Conservation (phyloP, 768 basidiomycete species). For the Auriscalpium vulgare region DNA sequence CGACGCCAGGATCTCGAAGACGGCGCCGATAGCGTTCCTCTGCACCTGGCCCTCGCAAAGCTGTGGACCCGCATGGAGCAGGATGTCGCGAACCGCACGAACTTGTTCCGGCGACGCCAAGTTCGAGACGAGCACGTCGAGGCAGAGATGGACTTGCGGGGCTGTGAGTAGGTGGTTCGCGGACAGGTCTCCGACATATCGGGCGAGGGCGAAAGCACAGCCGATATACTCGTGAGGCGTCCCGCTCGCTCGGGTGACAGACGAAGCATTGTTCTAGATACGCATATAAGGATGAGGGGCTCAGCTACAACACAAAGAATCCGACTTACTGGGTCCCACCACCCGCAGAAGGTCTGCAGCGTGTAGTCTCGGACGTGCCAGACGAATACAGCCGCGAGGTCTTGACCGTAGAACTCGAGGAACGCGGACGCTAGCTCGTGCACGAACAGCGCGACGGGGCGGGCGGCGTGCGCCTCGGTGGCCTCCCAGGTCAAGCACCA, state of each 20-base stretch:
- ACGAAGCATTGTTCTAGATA: neutral
- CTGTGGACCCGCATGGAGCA: neutral
- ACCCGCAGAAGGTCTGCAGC: neutral
- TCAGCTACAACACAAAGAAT: neutral
- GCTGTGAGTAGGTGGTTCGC: neutral
- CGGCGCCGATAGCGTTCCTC: neutral
- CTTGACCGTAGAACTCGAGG: neutral
- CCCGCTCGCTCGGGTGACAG: neutral
- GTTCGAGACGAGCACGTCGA: neutral
- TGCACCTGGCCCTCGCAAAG: neutral
- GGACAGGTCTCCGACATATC: neutral
- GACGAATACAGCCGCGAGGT: neutral
- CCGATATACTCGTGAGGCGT: neutral
- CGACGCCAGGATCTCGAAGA: neutral
- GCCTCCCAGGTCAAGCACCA: conserved; percentile 1
- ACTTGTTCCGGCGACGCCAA: neutral
- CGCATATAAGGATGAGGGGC: neutral
- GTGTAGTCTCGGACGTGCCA: conserved; percentile 1
- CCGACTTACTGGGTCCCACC: neutral
- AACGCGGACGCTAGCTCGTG: neutral
- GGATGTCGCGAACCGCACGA: neutral
- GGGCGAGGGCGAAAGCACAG: neutral
- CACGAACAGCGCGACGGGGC: neutral
- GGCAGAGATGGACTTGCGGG: neutral
- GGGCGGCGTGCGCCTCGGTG: neutral